phyloP scores from a whole-genome alignment of 768 basidiomycete species.

The Podaxis sp. region DNA sequence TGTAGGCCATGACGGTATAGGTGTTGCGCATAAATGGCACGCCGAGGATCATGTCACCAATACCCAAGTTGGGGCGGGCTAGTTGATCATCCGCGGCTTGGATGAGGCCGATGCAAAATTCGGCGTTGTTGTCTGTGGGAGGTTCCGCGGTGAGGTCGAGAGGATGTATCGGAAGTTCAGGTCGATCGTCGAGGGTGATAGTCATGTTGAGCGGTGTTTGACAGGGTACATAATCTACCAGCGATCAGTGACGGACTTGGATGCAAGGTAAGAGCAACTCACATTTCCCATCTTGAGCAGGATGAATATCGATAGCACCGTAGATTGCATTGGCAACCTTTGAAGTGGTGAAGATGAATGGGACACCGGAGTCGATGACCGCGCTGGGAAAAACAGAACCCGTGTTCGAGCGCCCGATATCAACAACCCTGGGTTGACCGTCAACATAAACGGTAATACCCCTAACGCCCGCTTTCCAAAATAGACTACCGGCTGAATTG shows the following conservation, averaged over 20 bases:
- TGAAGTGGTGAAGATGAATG: conserved; percentile 58
- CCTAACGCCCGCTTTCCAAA: conserved; percentile 59
- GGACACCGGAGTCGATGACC: conserved; percentile 70
- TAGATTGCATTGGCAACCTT: conserved; percentile 72
- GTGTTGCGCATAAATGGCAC: conserved; percentile 74
- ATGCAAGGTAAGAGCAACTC: conserved; percentile 21
- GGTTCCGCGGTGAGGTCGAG: conserved; percentile 64
- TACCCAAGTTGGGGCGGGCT: conserved; percentile 23
- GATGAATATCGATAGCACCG: conserved; percentile 62
- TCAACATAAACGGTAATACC: conserved; percentile 60
- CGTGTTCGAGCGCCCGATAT: conserved; percentile 33
- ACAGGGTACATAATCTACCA: conserved; percentile 71
- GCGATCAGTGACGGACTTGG: neutral
- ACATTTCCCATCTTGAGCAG: conserved; percentile 63
- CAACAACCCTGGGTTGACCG: conserved; percentile 34
- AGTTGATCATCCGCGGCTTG: conserved; percentile 49
- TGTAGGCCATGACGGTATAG: conserved; percentile 75
- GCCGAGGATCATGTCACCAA: conserved; percentile 74
- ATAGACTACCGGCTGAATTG: conserved; percentile 37
- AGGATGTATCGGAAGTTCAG: conserved; percentile 62
- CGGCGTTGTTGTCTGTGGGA: conserved; percentile 32
- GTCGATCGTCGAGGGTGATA: conserved; percentile 55
- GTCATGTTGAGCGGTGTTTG: conserved; percentile 64
- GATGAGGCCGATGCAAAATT: conserved; percentile 62
- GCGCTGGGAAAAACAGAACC: conserved; percentile 52